Percentiles rank a stretch among this genome's conserved stretches.
These are phyloP conservation scores for Mollisia scopiformis DNA, from an alignment of 2,329 filamentous ascomycete genomes.

Conservation along the genomic window DNA sequence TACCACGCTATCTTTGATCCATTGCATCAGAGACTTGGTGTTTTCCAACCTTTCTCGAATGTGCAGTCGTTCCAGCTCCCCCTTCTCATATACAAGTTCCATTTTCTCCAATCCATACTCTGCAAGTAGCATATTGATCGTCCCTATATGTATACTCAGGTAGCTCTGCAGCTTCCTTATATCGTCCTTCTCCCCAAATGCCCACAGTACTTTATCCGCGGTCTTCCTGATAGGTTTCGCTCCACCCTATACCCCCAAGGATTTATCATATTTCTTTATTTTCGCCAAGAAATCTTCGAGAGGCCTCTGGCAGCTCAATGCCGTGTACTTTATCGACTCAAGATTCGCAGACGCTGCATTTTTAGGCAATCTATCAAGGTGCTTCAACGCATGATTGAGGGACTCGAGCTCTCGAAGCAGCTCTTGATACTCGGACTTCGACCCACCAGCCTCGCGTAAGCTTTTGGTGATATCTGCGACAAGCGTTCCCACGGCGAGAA, in stretches of 20 bases:
- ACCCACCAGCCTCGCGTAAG: conserved; percentile 10
- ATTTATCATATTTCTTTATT: conserved; percentile 15
- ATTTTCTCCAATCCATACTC: not conserved
- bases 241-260: conserved; percentile 4
- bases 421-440: conserved; percentile 19
- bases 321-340: conserved; percentile 13
- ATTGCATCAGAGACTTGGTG: not conserved
- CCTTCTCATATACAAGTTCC: not conserved
- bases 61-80: not conserved
- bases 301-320: conserved; percentile 9
- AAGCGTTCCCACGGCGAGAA: conserved; percentile 23
- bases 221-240: not conserved
- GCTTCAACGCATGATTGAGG: conserved; percentile 9
- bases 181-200: not conserved
- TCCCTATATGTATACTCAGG: not conserved
- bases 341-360: not conserved
- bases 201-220: not conserved
- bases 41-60: not conserved
- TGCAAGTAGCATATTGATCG: not conserved
- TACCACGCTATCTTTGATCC: not conserved
- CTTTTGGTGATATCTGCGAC: conserved; percentile 10
- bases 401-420: conserved; percentile 7
- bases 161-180: not conserved
- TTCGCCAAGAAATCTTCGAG: conserved; percentile 16
- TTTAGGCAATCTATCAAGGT: conserved; percentile 5